phyloP scores from a whole-genome alignment of 148 eudicot genomes.

The Amaranthus hypochondriacus region DNA sequence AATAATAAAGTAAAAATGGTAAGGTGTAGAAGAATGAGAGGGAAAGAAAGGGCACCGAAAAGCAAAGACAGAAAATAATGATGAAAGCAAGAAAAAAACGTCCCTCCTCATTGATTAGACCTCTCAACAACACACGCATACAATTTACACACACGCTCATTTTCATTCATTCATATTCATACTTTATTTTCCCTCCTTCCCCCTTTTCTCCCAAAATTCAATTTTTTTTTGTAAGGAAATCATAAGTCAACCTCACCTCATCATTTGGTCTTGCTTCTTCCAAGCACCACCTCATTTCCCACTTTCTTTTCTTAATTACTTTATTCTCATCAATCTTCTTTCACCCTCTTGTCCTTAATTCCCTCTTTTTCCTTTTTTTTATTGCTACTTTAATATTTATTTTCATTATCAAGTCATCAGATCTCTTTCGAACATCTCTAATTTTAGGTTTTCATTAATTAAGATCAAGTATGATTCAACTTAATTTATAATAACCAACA shows the following conservation, averaged over 20 bases:
- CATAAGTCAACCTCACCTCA: slow-evolving; percentile 94
- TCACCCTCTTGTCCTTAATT: slow-evolving; percentile 2
- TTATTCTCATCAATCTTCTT: slow-evolving; percentile 14
- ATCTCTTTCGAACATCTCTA: too few relatives aligned
- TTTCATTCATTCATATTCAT: slow-evolving; percentile 1
- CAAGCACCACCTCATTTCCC: slow-evolving; percentile 71
- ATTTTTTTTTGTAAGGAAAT: slow-evolving; percentile 27
- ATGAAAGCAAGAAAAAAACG: slow-evolving; percentile 63
- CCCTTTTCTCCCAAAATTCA: slow-evolving; percentile 17
- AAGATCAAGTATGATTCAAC: too few relatives aligned
- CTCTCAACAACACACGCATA: slow-evolving; percentile 53
- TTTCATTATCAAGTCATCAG: too few relatives aligned
- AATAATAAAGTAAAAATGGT: slow-evolving; percentile 20
- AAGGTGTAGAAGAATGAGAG: slow-evolving; percentile 21
- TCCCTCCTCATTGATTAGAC: slow-evolving; percentile 53
- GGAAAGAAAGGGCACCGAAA: slow-evolving; percentile 73
- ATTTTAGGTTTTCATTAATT: too few relatives aligned
- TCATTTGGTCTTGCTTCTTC: slow-evolving; percentile 95
- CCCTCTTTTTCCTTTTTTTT: slow-evolving; percentile 1
- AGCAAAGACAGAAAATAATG: slow-evolving; percentile 54
- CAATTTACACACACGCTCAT: not conserved
- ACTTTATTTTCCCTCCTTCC: slow-evolving; percentile 14
- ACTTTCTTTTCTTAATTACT: slow-evolving; percentile 25
- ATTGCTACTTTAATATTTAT: too few relatives aligned
- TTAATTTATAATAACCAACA: too few relatives aligned